phyloP scores from a whole-genome alignment of 441 rosid species.

The Populus hybrid region DNA sequence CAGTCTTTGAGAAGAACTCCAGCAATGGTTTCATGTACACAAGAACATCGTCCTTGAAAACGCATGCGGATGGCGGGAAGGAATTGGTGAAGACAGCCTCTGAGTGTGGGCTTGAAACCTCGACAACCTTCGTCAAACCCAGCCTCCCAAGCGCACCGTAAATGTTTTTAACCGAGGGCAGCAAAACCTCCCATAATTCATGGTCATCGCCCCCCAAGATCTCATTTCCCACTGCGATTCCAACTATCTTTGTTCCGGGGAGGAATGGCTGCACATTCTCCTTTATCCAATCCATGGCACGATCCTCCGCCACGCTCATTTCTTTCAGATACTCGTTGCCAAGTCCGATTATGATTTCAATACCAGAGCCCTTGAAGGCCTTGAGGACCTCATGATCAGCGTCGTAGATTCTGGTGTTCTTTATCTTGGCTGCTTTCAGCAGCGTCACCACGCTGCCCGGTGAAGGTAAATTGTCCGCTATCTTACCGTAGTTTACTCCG shows the following conservation, averaged over 20 bases:
- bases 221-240: conserved; percentile 87
- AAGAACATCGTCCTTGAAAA: conserved; percentile 63
- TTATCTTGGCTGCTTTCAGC: conserved; percentile 75
- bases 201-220: conserved; percentile 55
- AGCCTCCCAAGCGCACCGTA: conserved; percentile 53
- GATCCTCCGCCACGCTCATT: conserved; percentile 72
- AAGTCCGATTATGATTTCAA: conserved; percentile 70
- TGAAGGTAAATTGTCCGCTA: conserved; percentile 70
- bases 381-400: conserved; percentile 64
- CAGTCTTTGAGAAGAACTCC: conserved; percentile 55
- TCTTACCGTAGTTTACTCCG: conserved; percentile 83
- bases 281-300: conserved; percentile 81
- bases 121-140: conserved; percentile 30
- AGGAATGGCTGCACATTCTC: conserved; percentile 76
- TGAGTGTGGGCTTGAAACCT: conserved; percentile 90
- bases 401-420: conserved; percentile 66
- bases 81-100: conserved; percentile 80
- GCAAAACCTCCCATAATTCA: conserved; percentile 68
- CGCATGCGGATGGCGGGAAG: conserved; percentile 81
- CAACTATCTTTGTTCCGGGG: conserved; percentile 55
- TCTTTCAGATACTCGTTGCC: conserved; percentile 67
- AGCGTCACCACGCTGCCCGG: conserved; percentile 72
- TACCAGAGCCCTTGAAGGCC: conserved; percentile 67
- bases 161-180: conserved; percentile 73
- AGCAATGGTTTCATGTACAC: conserved; percentile 66